Percentiles rank a stretch among this genome's conserved stretches.
Conservation (phyloP, 2,329 filamentous ascomycete genomes). For the Penicillium sclerotigenum region DNA sequence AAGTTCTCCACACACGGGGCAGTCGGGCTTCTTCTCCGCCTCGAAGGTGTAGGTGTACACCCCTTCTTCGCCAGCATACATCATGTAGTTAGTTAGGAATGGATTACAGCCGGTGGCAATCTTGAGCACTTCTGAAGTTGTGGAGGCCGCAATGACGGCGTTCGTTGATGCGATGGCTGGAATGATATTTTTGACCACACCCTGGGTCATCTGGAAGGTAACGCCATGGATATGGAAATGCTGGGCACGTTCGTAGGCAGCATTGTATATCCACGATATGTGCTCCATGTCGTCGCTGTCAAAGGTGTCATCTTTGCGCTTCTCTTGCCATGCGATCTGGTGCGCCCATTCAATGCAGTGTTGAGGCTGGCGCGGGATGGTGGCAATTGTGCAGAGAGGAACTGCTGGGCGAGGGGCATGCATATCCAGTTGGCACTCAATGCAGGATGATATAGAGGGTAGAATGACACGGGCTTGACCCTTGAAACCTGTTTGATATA, state of each 20-base stretch:
- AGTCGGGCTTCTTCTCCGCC: slow-evolving; percentile 90
- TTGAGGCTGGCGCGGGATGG: slow-evolving; percentile 92
- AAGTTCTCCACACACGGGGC: slow-evolving; percentile 84
- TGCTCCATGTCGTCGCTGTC: slow-evolving; percentile 97
- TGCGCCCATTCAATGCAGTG: slow-evolving; percentile 99
- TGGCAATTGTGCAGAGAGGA: slow-evolving; percentile 91
- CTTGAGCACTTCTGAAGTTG: slow-evolving; percentile 96
- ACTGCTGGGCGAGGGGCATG: slow-evolving; percentile 96
- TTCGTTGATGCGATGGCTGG: slow-evolving; percentile 97
- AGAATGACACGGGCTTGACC: slow-evolving; percentile 91
- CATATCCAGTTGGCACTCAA: slow-evolving; percentile 98
- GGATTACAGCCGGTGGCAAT: slow-evolving; percentile 81
- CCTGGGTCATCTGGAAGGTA: slow-evolving; percentile 93
- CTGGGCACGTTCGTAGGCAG: slow-evolving; percentile 72
- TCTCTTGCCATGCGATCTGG: slow-evolving; percentile 92
- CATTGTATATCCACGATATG: slow-evolving; percentile 92
- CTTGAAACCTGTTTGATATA: slow-evolving; percentile 69
- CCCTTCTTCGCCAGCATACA: slow-evolving; percentile 94
- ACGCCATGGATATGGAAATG: slow-evolving; percentile 91
- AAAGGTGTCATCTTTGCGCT: slow-evolving; percentile 76
- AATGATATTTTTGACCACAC: slow-evolving; percentile 99
- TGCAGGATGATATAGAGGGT: slow-evolving; percentile 89
- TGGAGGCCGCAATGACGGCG: slow-evolving; percentile 90
- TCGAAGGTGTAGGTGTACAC: slow-evolving; percentile 98
- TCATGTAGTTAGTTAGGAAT: slow-evolving; percentile 92